Evolutionary conservation across 345 rosid species (phyloP).

Genomic region (Eucalyptus cladocalyx): DNA sequence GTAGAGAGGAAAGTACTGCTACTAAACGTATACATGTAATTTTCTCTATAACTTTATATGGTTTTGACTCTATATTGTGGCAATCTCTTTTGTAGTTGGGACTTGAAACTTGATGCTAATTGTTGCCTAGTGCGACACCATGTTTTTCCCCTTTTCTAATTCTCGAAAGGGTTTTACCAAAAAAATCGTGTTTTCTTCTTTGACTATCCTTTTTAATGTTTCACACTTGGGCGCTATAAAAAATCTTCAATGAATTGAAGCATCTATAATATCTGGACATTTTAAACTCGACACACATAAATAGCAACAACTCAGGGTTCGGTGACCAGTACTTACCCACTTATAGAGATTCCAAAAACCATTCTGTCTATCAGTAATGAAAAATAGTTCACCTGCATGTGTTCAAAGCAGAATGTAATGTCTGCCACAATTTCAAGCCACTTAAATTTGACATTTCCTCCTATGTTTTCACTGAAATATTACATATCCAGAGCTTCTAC

Average conservation of each 20-base stretch:
- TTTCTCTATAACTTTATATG: background rate
- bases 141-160: background rate
- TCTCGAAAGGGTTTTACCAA: background rate
- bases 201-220: background rate
- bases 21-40: background rate
- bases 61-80: background rate
- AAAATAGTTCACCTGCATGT: conserved; percentile 80
- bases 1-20: background rate
- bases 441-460: background rate
- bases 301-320: background rate
- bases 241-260: background rate
- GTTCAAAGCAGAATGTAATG: background rate
- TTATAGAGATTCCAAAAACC: conserved; percentile 80
- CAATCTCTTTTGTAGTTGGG: background rate
- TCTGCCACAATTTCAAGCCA: background rate
- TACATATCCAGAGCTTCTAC: background rate
- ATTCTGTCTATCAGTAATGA: conserved; percentile 59
- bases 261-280: background rate
- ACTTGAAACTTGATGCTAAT: background rate
- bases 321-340: background rate
- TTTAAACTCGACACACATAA: background rate
- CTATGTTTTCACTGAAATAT: background rate
- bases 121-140: background rate
- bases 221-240: background rate
- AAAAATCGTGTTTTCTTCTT: background rate